Base-by-base conservation (phyloP, 73 alveolate species). In the Symbiodinium natans region DNA sequence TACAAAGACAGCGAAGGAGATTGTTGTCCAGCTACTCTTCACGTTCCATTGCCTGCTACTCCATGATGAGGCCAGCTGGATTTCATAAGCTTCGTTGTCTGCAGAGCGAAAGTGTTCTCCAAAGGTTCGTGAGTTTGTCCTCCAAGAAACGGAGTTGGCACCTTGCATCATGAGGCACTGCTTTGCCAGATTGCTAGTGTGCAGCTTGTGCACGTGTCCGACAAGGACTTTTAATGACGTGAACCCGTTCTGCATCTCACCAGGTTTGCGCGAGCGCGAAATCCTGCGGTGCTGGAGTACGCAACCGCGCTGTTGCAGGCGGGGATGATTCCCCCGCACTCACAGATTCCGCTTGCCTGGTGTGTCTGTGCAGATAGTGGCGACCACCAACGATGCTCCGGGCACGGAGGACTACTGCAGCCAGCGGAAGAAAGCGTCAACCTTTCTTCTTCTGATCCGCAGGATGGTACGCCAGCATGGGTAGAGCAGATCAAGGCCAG, bases 191-290 rank as follows among this genome's bases (percentile, higher is more conserved):
- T 48, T 48, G 63, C 17, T 8, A 48, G 63, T 8, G 63, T 8
- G 86, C 86, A 77, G 19, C 86, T 77, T 74, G 27, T 2, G 38
- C 13, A 68, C 82, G 11, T 19, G 31, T 10, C 11, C 5, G 82
- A 34, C 40, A 21, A 54, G n/a, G 52, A 43, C 8, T 1, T 48
- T 84, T 52, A 36, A 10, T 17, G 39, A 40, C 89, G 21, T 9
- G 52, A 27, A 77, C 10, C 48, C 1, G 86, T 19, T 82, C 41
- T 82, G 68, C 87, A n/a, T 7, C 11, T 86, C 68, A 15, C 54
- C 40, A 92, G 98, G 98, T 92, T 92, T 36, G 90, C 98, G 23
- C 75, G 98, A 82, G 98, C 90, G 54, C 98, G 98, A 87, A 92
- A 92, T 74, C 98, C 98, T n/a, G 41, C 73, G 83, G 98, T 92